Evolutionary conservation across 148 eudicot genomes (phyloP).

Genomic region (Arbutus unedo): DNA sequence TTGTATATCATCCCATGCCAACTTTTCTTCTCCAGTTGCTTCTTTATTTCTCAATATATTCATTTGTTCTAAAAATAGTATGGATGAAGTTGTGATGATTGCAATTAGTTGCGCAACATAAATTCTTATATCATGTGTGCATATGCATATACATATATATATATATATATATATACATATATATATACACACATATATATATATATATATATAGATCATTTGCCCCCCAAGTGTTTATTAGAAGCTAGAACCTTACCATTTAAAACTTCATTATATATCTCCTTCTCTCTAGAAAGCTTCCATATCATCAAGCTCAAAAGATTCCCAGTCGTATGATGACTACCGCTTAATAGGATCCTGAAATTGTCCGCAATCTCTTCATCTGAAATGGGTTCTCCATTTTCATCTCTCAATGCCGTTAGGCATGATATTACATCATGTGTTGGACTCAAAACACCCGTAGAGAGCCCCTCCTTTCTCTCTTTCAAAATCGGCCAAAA

Average conservation of each 20-base stretch:
- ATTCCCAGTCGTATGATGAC: slow-evolving; percentile 15
- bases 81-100: not conserved
- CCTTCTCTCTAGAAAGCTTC: slow-evolving; percentile 13
- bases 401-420: not conserved
- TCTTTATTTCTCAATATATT: not conserved
- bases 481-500: slow-evolving; percentile 8
- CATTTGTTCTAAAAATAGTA: slow-evolving; percentile 12
- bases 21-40: not conserved
- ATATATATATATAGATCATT: no score
- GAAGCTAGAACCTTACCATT: not conserved
- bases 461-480: slow-evolving; percentile 11
- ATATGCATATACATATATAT: not conserved
- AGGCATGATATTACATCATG: slow-evolving; percentile 11
- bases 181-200: no score
- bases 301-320: slow-evolving; percentile 22
- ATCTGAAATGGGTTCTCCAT: slow-evolving; percentile 15
- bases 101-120: not conserved
- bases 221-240: no score
- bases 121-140: no score
- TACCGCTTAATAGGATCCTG: not conserved
- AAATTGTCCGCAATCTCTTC: slow-evolving; percentile 13
- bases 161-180: no score
- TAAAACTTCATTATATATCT: not conserved
- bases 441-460: not conserved
- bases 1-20: slow-evolving; percentile 23